Evolutionary conservation across 1,284 basidiomycete species (phyloP), one percentile per base, ranked within the genome.

Genomic region (Ustilago crameri): DNA sequence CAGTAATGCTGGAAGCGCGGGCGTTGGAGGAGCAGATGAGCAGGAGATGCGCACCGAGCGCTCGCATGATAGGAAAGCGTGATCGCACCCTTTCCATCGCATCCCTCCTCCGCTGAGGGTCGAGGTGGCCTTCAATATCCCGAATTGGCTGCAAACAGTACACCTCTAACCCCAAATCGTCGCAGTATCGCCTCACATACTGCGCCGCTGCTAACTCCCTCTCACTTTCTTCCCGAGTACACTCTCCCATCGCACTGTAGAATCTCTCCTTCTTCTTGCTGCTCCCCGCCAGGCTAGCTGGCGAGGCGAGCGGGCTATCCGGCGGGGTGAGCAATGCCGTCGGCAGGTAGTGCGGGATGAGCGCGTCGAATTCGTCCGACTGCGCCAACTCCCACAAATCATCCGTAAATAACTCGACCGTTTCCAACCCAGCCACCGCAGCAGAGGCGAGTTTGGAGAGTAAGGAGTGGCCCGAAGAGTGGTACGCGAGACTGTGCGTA

Each of bases 131-230:
- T 53, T 84, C 82, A n/a, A 84, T 62, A 49, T 82, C 79, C 9
- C 84, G 56, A 22, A 84, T 43, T 3, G 84, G 84, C 52, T 84
- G 84, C 50, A 82, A 73, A 56, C 80, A 83, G 26, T 65, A 73
- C 22, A 84, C 60, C 26, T 55, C 35, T 37, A 84, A 38, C 15
- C 66, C 70, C 26, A 75, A 49, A 18, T 42, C 23, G 26, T 44
- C 49, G 42, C 76, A 76, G 3, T 82, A 51, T 0, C 22, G 7
- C 3, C 50, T 55, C n/a, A 84, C 56, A 15, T 66, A 74, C 3
- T 18, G 20, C 3, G 84, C 83, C 2, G 83, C 82, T 7, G 64
- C 62, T 0, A 74, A 5, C 20, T 76, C 72, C 10, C 30, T 22
- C 12, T 41, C 32, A 5, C 40, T n/a, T 23, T 68, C 44, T 7